A percentile compares a stretch with the other conserved stretches of the same genome.
These are phyloP conservation scores for Eimeria praecox DNA, from an alignment of 169 alveolate species.

Conservation along the genomic window DNA sequence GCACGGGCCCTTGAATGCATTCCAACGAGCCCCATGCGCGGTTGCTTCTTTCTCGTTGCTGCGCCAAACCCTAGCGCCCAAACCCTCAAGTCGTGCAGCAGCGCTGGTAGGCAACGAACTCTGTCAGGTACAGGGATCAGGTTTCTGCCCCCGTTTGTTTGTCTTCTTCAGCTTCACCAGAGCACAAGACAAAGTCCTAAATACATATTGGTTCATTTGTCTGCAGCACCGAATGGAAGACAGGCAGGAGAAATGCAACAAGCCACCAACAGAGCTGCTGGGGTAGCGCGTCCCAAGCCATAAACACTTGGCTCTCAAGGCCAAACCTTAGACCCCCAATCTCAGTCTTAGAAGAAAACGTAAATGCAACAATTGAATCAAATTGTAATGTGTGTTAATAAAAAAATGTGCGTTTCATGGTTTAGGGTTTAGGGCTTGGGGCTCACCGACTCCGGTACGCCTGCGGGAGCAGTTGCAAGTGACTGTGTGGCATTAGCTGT, in stretches of 20 bases:
- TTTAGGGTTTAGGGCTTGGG: neutral
- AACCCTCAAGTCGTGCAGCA: neutral
- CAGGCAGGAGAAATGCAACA: neutral
- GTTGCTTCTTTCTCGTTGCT: neutral
- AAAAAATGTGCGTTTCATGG: neutral
- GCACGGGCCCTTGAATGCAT: neutral
- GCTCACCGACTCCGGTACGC: neutral
- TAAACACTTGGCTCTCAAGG: neutral
- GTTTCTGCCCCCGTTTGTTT: neutral
- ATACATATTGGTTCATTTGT: neutral
- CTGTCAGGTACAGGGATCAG: too few species aligned
- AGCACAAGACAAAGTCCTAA: neutral
- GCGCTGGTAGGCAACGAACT: too few species aligned
- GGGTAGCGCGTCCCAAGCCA: neutral
- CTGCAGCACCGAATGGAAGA: neutral
- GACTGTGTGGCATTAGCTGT: neutral
- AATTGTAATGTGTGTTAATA: neutral
- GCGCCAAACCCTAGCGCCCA: neutral
- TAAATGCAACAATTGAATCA: neutral
- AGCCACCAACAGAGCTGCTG: neutral
- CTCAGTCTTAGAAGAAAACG: neutral
- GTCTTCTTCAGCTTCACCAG: neutral
- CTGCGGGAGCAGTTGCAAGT: neutral
- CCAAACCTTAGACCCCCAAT: neutral
- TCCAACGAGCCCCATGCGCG: conserved; percentile 13